Conservation (phyloP, 176 grass and related monocot species). For the Chloris gayana region DNA sequence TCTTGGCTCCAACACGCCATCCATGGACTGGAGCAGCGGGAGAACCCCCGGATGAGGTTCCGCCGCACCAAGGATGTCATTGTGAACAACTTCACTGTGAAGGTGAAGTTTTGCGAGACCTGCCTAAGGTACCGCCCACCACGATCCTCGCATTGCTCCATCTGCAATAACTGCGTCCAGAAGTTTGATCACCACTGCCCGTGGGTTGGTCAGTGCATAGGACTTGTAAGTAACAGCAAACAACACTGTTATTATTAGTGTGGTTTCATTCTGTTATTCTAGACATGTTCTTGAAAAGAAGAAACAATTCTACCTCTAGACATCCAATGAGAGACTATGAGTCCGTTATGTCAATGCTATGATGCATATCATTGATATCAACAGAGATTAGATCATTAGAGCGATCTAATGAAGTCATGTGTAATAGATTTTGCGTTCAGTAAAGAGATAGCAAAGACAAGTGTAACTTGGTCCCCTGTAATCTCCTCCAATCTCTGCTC, state of each 20-base stretch:
- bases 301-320: neutral
- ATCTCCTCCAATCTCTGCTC: neutral
- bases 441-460: neutral
- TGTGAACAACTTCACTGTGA: constrained; percentile 51
- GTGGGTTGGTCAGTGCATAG: constrained; percentile 81
- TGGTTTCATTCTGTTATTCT: constrained; percentile 8
- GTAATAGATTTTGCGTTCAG: constrained; percentile 1
- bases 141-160: constrained; percentile 64
- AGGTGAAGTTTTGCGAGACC: constrained; percentile 72
- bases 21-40: constrained; percentile 63
- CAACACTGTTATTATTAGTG: neutral
- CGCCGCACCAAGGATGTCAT: constrained; percentile 44
- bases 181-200: constrained; percentile 87
- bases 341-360: neutral
- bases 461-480: neutral
- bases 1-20: constrained; percentile 35
- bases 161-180: constrained; percentile 73
- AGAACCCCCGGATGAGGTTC: constrained; percentile 51
- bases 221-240: constrained; percentile 44
- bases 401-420: neutral
- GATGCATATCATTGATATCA: neutral
- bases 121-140: constrained; percentile 62
- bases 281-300: neutral
- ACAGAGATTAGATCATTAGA: neutral
- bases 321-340: neutral